Percentiles rank a stretch among this genome's conserved stretches.
phyloP scores from a whole-genome alignment of 2,329 filamentous ascomycete genomes.

The Geosmithia morbida region DNA sequence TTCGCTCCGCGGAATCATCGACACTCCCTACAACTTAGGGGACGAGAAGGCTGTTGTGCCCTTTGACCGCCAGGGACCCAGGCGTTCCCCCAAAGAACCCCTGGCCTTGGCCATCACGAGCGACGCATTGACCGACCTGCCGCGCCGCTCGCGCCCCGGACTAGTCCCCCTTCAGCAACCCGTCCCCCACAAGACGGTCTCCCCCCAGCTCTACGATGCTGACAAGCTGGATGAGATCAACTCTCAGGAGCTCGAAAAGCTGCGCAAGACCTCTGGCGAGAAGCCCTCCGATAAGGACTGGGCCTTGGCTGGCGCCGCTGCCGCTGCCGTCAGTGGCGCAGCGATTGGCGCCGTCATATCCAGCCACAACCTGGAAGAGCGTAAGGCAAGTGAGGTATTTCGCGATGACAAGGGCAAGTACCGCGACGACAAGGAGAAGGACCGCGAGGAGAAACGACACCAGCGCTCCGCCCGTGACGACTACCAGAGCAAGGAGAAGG shows the following conservation, averaged over 20 bases:
- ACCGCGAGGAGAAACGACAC: constrained; percentile 5
- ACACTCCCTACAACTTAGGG: constrained; percentile 36
- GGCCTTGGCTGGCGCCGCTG: constrained; percentile 33
- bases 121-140: constrained; percentile 19
- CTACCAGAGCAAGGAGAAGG: constrained; percentile 2
- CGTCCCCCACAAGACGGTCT: constrained; percentile 62
- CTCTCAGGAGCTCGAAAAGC: constrained; percentile 15
- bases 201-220: constrained; percentile 50
- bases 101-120: constrained; percentile 7
- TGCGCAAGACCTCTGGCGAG: constrained; percentile 15
- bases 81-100: constrained; percentile 8
- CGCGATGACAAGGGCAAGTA: too few relatives aligned
- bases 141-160: constrained; percentile 32
- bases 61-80: constrained; percentile 7
- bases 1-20: constrained; percentile 42
- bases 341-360: constrained; percentile 6
- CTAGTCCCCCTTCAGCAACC: constrained; percentile 71
- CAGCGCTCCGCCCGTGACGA: constrained; percentile 6
- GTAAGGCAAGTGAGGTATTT: constrained; percentile 2
- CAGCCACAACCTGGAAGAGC: constrained; percentile 7
- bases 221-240: constrained; percentile 21
- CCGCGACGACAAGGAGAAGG: not conserved
- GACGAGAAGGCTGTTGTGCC: constrained; percentile 7
- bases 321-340: constrained; percentile 30
- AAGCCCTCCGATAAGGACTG: constrained; percentile 20